Conservation (phyloP, 306 rosid genomes). For the barrel medic (Medicago truncatula) region DNA sequence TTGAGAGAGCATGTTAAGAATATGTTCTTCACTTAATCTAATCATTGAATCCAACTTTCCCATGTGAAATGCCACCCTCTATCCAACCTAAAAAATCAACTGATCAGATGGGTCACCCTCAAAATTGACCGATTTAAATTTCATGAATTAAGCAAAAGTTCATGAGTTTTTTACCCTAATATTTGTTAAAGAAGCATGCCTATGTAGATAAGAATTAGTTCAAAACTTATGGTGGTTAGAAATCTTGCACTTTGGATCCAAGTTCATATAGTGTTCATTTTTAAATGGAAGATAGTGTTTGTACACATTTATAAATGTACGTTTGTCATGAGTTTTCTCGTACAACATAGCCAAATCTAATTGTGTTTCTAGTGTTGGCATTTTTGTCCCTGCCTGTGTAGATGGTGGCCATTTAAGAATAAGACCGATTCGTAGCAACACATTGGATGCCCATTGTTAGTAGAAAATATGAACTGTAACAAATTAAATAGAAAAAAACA, state of each 20-base stretch:
- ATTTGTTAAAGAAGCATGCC: not conserved
- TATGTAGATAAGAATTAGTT: not conserved
- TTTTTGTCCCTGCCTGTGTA: slow-evolving; percentile 57
- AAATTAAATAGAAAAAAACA: not conserved
- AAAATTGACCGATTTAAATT: too few relatives aligned
- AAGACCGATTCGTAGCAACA: slow-evolving; percentile 38
- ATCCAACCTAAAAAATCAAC: too few relatives aligned
- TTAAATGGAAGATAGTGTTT: not conserved
- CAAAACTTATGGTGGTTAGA: not conserved
- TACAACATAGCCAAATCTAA: slow-evolving; percentile 44
- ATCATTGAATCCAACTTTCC: too few relatives aligned
- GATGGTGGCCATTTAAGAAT: slow-evolving; percentile 56
- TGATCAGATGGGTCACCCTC: too few relatives aligned
- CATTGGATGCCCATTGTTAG: slow-evolving; percentile 71
- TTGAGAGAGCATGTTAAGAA: too few relatives aligned
- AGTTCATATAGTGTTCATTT: not conserved
- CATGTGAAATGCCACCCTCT: too few relatives aligned
- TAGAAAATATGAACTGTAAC: slow-evolving; percentile 47
- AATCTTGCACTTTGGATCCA: not conserved
- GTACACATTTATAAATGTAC: slow-evolving; percentile 23
- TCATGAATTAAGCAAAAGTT: too few relatives aligned
- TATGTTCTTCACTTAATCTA: too few relatives aligned
- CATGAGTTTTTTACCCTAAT: too few relatives aligned
- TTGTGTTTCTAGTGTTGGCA: slow-evolving; percentile 43
- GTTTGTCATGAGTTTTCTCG: slow-evolving; percentile 24